Base-by-base conservation (phyloP, 108 stramenopile genomes). In the Fistulifera solaris region DNA sequence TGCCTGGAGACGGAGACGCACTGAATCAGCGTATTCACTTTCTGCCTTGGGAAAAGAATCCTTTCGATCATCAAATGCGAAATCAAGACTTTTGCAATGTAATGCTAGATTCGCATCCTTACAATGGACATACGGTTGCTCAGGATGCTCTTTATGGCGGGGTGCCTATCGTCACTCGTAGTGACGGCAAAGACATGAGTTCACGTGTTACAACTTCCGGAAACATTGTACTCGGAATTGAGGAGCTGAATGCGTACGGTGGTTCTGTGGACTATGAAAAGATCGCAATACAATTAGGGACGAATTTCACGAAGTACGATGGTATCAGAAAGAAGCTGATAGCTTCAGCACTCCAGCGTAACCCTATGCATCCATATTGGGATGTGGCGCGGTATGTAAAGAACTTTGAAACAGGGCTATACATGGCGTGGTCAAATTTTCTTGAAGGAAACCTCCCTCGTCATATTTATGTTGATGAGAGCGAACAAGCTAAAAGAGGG, bases 331-430 rank as follows among this genome's bases (percentile, higher is more conserved):
- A 53, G 16, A 76, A 62, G 43, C 51, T 89, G 48, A 70, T 86
- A 17, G 75, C 65, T 27, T 77, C 81, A 27, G 80, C 79, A 18
- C 52, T 83, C 28, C 77, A 86, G 59, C 68, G 67, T 28, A 84
- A 89, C 48, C 88, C 84, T 0, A 83, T 89, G 88, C 88, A 89
- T 59, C 75, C 84, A 0, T 89, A 81, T 61, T 89, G 88, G 88
- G 88, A 89, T 77, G 84, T 80, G 5, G 71, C 77, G 11, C 73
- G 87, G 14, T 89, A 89, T 56, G 80, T 77, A 3, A 72, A 73
- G 59, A 84, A 78, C 58, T 76, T 89, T 46, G 69, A 86, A 59
- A 52, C 46, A 1, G 88, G 84, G 23, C 59, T 85, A 53, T 52
- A 41, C 19, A 47, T 58, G 55, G 80, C 72, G 14, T 89, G 84